Conservation (phyloP, 306 rosid genomes). For the Ceratonia siliqua region DNA sequence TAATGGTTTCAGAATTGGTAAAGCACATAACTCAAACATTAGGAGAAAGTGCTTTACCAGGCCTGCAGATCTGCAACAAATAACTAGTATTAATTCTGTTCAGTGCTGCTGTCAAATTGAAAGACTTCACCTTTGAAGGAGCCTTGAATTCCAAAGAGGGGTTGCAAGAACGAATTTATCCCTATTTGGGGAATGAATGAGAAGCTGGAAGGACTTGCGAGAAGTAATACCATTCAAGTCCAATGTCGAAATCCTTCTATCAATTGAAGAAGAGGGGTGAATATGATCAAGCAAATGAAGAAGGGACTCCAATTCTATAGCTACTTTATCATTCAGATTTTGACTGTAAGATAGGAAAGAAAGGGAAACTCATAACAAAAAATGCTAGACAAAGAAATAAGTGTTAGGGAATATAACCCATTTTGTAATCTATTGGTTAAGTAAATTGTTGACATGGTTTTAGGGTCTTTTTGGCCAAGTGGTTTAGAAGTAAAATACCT, state of each 20-base stretch:
- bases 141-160: no score
- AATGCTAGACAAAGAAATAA: conserved; percentile 7
- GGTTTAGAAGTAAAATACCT: conserved; percentile 22
- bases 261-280: not conserved
- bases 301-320: not conserved
- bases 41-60: no score
- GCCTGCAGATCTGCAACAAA: no score
- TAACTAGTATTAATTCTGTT: no score
- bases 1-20: no score
- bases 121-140: no score
- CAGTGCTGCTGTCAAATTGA: no score
- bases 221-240: no score
- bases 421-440: conserved; percentile 2
- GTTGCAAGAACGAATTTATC: no score
- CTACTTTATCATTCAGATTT: not conserved
- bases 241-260: not conserved
- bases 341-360: not conserved
- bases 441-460: conserved; percentile 20
- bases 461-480: not conserved
- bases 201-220: no score
- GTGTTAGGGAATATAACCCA: conserved; percentile 8
- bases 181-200: no score
- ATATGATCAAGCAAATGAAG: not conserved
- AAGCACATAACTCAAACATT: no score
- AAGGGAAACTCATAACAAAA: conserved; percentile 8